Evolutionary conservation across 192 early-diverging fungal species (phyloP), one percentile per base, ranked within the genome.

Genomic region (Backusella tuberculispora): DNA sequence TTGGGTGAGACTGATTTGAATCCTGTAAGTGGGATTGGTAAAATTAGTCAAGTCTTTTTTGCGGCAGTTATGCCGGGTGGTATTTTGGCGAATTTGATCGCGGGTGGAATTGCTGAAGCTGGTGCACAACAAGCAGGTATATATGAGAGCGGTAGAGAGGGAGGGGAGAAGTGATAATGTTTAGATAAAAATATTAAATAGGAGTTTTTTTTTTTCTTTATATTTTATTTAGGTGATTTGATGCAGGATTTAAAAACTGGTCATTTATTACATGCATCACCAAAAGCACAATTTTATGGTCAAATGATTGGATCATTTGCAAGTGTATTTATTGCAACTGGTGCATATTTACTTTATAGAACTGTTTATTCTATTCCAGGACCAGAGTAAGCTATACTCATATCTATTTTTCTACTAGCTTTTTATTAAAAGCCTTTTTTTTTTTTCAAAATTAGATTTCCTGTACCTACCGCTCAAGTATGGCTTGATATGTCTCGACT

Each of bases 1-100:
- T 67, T 93, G 63, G 95, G 94, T n/a, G 90, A 92, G 10, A 95
- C 94, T 2, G 95, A 96, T 73, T 69, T 94, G 66, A 95, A 95
- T 78, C 94, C 94, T 0, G 91, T 94, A 7, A 88, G 88, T 17
- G 91, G 93, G 37, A 92, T 96, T 48, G 95, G 91, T 42, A 96
- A 96, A 75, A 88, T 94, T 26, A 91, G 90, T 19, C 95, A 96
- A 80, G 89, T 96, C 43, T 80, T 93, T 29, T 95, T 95, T 85
- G 93, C 92, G 5, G 90, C 86, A 42, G 76, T 95, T 7, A 86
- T 92, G 65, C 90, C 92, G 4, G 91, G 91, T 6, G 86, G 86
- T 9, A 83, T 93, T 44, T 88, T 89, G 1, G 90, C 88, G 53
- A 94, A 95, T 83, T 70, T 95, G 76, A 86, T 94, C 63, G 90